These are phyloP conservation scores for Meyerozyma elateridarum DNA, from an alignment of 1,139 yeast species.

Conservation along the genomic window DNA sequence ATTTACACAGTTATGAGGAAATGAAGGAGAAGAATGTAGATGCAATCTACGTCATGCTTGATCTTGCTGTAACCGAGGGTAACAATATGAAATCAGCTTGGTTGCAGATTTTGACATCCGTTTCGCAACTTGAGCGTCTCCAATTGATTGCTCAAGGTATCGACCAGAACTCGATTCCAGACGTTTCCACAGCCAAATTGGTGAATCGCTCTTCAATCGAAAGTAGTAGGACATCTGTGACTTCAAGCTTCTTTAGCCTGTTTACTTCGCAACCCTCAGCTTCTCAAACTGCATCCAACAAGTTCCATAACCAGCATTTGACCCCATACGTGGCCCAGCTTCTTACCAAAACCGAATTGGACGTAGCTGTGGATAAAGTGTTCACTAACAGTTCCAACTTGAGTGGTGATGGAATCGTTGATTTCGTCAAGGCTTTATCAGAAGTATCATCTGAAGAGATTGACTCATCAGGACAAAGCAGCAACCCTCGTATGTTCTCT, in stretches of 20 bases:
- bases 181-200: conserved; percentile 69
- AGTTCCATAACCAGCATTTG: conserved; percentile 42
- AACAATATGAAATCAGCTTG: conserved; percentile 66
- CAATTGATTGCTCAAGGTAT: conserved; percentile 88
- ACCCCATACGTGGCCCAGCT: conserved; percentile 39
- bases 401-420: conserved; percentile 78
- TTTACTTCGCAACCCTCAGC: conserved; percentile 32
- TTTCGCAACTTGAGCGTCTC: conserved; percentile 87
- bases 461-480: conserved; percentile 77
- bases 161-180: conserved; percentile 82
- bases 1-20: conserved; percentile 73
- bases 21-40: conserved; percentile 75
- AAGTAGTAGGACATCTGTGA: conserved; percentile 32
- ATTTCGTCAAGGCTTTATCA: conserved; percentile 81
- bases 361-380: conserved; percentile 80
- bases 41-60: conserved; percentile 72
- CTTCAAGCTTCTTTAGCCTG: conserved; percentile 49
- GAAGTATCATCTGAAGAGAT: conserved; percentile 89
- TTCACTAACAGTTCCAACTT: conserved; percentile 79
- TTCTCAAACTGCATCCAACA: conserved; percentile 39
- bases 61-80: conserved; percentile 77
- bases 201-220: conserved; percentile 58
- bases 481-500: conserved; percentile 85
- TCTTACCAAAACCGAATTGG: conserved; percentile 70
- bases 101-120: conserved; percentile 75